Base-by-base conservation (phyloP, 345 rosid genomes). In the Camelina laxa region DNA sequence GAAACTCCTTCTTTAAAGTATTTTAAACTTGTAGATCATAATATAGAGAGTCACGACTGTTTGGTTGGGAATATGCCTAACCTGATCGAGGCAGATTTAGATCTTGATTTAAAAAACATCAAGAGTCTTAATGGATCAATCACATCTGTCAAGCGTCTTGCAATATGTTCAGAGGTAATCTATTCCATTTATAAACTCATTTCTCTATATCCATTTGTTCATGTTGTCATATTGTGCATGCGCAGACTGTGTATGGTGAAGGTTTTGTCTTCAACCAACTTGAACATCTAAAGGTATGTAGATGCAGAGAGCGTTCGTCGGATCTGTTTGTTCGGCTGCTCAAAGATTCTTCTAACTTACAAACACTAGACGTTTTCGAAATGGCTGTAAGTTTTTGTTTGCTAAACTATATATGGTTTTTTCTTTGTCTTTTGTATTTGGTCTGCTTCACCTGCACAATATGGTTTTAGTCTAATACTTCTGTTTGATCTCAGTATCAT, bases 251-350 rank as follows among this genome's bases (percentile, higher is more conserved):
- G n/a, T 30, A 19, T 45, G 47, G 9, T 33, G 35, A 31, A 69
- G 44, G 65, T 70, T 44, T 44, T 45, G 57, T 31, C 35, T 70
- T 70, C 74, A 45, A 45, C 35, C 35, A 45, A 5, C 74, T 70
- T 58, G 14, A 58, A 15, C 65, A 58, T 31, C 45, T 70, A 35
- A 4, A 45, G 16, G 4, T 70, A 58, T 58, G 74, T 31, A 1
- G 44, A 33, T 3, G 44, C 45, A 6, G 2, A 3, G n/a, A 19
- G 20, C 7, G 9, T 57, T 30, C 3, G 15, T 0, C 21, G 1
- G 3, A 31, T 13, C 33, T 57, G 19, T 65, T 57, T 57, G 4
- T 45, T 31, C 21, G n/a, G 17, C 56, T 57, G 20, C 56, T 69
- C 4, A 19, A 69, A 13, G 65, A 49, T 30, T 69, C 56, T 57